Conservation (phyloP, 441 rosid genomes). For the Eutrema salsugineum region DNA sequence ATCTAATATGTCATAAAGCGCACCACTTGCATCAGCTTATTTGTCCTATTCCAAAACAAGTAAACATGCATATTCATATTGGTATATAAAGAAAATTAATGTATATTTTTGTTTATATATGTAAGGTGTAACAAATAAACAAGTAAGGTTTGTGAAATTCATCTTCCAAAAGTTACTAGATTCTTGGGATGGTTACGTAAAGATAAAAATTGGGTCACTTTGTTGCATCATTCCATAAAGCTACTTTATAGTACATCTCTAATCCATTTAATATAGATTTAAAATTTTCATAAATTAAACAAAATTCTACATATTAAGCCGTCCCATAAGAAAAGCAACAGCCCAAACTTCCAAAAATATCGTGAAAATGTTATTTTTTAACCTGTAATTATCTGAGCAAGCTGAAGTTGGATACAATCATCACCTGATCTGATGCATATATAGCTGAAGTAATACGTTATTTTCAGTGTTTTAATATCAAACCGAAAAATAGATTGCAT, state of each 20-base stretch:
- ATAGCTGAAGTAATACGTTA: background rate
- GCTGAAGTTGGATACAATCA: background rate
- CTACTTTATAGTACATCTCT: conserved; percentile 20
- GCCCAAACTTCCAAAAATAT: conserved; percentile 9
- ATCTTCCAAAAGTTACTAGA: conserved; percentile 32
- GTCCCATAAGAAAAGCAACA: conserved; percentile 11
- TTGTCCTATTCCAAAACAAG: conserved; percentile 30
- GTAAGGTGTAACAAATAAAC: conserved; percentile 11
- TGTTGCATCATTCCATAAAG: conserved; percentile 35
- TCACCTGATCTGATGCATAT: background rate
- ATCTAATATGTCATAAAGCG: conserved; percentile 23
- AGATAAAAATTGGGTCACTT: conserved; percentile 23
- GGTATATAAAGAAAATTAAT: background rate
- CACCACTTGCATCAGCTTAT: conserved; percentile 18
- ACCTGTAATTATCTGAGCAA: background rate
- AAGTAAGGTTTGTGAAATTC: conserved; percentile 22
- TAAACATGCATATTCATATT: background rate
- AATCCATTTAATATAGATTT: background rate
- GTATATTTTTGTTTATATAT: background rate
- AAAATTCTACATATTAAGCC: background rate
- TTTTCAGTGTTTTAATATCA: background rate
- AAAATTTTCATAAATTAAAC: background rate
- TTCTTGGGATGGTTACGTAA: conserved; percentile 28
- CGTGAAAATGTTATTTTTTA: background rate
- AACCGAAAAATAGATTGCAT: background rate